phyloP scores from a whole-genome alignment of 2,329 filamentous ascomycete species.

The Chalaropsis thielavioides region DNA sequence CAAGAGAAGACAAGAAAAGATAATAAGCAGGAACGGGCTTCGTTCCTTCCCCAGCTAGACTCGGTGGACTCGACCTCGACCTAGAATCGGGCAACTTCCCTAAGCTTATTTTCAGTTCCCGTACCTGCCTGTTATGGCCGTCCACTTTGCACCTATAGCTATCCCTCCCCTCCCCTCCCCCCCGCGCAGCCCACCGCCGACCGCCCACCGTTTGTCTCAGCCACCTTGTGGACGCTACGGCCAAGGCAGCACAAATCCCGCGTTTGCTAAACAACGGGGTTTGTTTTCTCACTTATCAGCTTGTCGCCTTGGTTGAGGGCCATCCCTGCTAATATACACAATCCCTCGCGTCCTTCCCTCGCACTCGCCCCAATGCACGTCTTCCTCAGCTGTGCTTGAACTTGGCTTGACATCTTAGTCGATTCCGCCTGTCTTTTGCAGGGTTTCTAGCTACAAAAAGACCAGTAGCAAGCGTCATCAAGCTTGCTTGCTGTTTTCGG shows the following conservation, averaged over 20 bases:
- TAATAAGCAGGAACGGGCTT: not conserved
- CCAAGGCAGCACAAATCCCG: not conserved
- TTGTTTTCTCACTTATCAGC: not conserved
- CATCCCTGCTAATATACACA: not conserved
- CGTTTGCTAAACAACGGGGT: not conserved
- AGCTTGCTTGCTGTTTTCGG: not conserved
- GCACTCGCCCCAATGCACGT: not conserved
- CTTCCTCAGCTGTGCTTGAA: not conserved
- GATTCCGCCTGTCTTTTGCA: not conserved
- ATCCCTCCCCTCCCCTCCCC: not conserved
- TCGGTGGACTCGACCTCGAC: too few species aligned
- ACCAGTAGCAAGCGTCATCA: not conserved
- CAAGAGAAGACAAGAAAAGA: not conserved
- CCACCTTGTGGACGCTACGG: not conserved
- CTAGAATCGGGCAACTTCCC: too few species aligned
- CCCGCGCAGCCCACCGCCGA: not conserved
- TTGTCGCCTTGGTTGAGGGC: not conserved
- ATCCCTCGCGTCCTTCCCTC: not conserved
- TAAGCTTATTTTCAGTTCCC: too few species aligned
- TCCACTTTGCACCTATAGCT: too few species aligned
- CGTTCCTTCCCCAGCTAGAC: too few species aligned
- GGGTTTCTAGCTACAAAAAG: not conserved
- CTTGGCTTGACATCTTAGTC: not conserved
- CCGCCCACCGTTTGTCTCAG: not conserved
- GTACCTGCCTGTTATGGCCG: too few species aligned